Percentiles rank a stretch among this genome's conserved stretches.
These are phyloP conservation scores for Fusarium circinatum DNA, from an alignment of 2,329 filamentous ascomycete species.

Conservation along the genomic window DNA sequence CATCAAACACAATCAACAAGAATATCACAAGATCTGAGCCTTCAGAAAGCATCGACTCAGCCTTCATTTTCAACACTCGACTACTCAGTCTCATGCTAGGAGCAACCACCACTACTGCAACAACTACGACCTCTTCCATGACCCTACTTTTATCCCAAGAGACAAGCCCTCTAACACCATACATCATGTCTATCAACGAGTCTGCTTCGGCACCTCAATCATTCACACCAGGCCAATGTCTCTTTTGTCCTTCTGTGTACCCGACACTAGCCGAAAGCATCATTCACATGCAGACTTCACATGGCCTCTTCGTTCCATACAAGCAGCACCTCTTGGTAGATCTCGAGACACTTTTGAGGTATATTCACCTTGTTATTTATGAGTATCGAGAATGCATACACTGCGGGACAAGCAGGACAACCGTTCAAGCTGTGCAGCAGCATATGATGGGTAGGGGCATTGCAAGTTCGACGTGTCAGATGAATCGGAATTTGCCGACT, in stretches of 20 bases:
- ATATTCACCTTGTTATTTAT: background rate
- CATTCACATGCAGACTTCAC: slow-evolving; percentile 6
- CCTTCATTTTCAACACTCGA: background rate
- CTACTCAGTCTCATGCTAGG: slow-evolving; percentile 1
- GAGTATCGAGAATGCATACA: slow-evolving; percentile 6
- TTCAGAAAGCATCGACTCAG: fast-evolving
- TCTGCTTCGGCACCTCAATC: background rate
- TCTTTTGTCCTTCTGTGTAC: background rate
- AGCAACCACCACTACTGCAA: background rate
- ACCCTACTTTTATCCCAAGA: background rate
- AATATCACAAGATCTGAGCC: fast-evolving
- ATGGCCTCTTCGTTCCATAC: background rate
- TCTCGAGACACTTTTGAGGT: background rate
- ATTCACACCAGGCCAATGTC: background rate
- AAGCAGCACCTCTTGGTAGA: slow-evolving; percentile 4
- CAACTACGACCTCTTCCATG: background rate
- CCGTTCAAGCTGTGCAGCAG: background rate
- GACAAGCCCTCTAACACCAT: background rate
- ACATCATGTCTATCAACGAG: background rate
- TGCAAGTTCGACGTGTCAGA: slow-evolving; percentile 12
- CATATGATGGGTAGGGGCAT: slow-evolving; percentile 10
- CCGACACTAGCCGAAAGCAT: background rate
- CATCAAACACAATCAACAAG: background rate
- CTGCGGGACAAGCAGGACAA: background rate
- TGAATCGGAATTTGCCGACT: slow-evolving; percentile 6